Base-by-base conservation (phyloP, 2,329 filamentous ascomycete genomes). In the Xylaria sp. region DNA sequence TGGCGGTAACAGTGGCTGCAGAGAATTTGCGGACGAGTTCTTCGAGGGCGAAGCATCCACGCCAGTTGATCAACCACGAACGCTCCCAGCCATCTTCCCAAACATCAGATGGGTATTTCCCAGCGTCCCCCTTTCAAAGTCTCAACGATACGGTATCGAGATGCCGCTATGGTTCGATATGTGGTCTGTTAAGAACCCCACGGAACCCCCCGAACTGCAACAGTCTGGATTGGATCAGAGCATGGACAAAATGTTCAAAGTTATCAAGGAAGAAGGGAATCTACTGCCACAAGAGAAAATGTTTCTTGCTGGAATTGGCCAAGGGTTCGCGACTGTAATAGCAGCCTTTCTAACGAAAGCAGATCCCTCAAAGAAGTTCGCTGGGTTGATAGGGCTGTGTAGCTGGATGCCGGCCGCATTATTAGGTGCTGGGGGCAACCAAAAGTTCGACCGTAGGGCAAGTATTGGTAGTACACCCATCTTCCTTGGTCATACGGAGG, bases 111-210 rank as follows among this genome's bases (percentile, higher is more conserved):
- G 78, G 76, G 76, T 79, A 3, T 80, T 80, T 48, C 77, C 78
- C 2, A 54, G 56, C 0, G 77, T 78, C 0, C 72, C 75, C 0
- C 7, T 56, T 0, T 20, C 71, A 1, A 64, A 31, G 0, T 77
- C 76, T 0, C 25, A 70, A 15, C 72, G 76, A 10, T 78, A 77
- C 58, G 72, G 59, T 8, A 62, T 48, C 12, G 25, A 62, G 0
- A 71, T 76, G 58, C 72, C 73, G 2, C 77, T 79, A 36, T 80
- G 77, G 78, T 80, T 80, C 55, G 78, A 79, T 83, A 85, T 66
- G 83, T 83, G 56, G 87, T 87, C 87, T 76, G 70, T 86, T 81
- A 46, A 89, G 78, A 67, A 86, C 79, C 67, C 83, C 79, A 64
- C 86, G 79, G 73, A 75, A 25, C 48, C 25, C 1, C 43, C 62